Base-by-base conservation (phyloP, 2,329 filamentous ascomycete species). In the Fusarium sp. region DNA sequence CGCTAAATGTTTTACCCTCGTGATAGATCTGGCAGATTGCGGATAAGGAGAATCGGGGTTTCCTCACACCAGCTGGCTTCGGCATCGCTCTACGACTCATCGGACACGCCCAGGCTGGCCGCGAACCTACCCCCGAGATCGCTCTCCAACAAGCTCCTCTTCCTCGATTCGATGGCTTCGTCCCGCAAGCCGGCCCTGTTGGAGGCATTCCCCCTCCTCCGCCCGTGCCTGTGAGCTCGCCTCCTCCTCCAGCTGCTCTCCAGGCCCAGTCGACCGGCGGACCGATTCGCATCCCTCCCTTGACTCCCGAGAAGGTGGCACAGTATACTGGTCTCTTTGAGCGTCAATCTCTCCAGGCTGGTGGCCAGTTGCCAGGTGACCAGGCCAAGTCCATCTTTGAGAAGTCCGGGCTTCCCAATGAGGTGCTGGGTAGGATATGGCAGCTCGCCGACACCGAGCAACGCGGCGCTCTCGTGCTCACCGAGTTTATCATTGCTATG, bases 401-500 rank as follows among this genome's bases (percentile, higher is more conserved):
- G 83, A 95, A 95, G 81, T 96, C 96, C 1, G 92, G 93, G 65
- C 85, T 99, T 72, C 93, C 96, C 6, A 98, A 97, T 81, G 95
- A 98, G 77, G 89, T 94, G 13, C 88, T 99, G 35, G 95, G 95
- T n/a, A 92, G 93, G 76, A 98, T 99, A 85, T 99, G 97, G 97
- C 95, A 94, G 78, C 88, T 99, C 71, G 93, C 95, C 25, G 97
- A 99, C 82, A 97, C 95, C 0, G 95, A 98, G 83, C 95, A 98
- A 84, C 92, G 95, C 63, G 97, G 97, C 60, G 92, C 93, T 35
- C 88, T 99, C 39, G 93, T 95, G 67, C 88, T 92, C 77, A 96
- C 95, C 16, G 97, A 98, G 79, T 99, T 99, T 82, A 94, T 98
- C 80, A 97, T 99, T 80, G 97, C 97, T 54, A 99, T 99, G 97